Evolutionary conservation across 176 grass and related monocot species (phyloP).

Genomic region (Stipa capillata): DNA sequence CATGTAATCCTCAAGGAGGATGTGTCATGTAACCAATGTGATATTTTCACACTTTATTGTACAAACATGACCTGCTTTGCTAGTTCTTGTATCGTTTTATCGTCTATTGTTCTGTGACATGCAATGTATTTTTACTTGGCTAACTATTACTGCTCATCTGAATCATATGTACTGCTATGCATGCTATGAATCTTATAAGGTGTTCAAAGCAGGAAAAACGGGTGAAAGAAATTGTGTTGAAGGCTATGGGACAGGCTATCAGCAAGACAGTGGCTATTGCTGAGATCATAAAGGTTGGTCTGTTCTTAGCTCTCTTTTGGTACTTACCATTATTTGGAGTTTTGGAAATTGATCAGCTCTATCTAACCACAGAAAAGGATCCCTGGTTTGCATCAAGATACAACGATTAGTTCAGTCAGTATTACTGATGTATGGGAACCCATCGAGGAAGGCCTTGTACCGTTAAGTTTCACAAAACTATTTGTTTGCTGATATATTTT

Average conservation of each 20-base stretch:
- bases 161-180: neutral
- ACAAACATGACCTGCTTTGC: too few relatives aligned
- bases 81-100: neutral
- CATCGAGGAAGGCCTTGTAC: conserved; percentile 91
- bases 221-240: conserved; percentile 72
- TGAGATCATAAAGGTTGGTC: conserved; percentile 86
- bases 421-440: conserved; percentile 96
- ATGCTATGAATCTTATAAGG: conserved; percentile 17
- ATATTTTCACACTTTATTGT: too few relatives aligned
- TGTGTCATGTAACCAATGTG: too few relatives aligned
- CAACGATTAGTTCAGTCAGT: conserved; percentile 78
- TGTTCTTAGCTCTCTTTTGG: neutral
- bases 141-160: neutral
- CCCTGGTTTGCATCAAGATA: conserved; percentile 82
- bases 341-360: neutral
- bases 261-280: conserved; percentile 74
- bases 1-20: neutral
- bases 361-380: conserved; percentile 61
- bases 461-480: conserved; percentile 64
- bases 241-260: conserved; percentile 88
- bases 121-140: neutral
- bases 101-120: neutral
- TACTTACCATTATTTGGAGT: neutral
- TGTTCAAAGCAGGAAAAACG: conserved; percentile 56
- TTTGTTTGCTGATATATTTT: neutral